These are phyloP conservation scores for Penicillium cataractarum DNA, from an alignment of 495 filamentous ascomycete genomes.

Conservation along the genomic window DNA sequence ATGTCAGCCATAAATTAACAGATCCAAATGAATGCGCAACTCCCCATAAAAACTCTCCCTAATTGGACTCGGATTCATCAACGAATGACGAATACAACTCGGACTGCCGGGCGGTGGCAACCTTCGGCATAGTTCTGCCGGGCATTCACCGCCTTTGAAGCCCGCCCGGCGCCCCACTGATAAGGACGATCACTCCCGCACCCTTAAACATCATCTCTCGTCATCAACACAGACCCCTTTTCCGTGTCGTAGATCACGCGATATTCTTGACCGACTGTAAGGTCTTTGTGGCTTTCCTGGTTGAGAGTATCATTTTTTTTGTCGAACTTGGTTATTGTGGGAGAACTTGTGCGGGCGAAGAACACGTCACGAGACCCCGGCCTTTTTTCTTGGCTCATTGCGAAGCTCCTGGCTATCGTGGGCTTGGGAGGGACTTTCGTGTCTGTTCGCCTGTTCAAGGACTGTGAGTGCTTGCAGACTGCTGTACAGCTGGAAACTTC, in stretches of 20 bases:
- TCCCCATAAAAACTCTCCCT: too few species aligned
- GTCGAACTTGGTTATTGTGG: not conserved
- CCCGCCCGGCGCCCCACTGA: constrained; percentile 29
- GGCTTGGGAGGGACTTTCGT: not conserved
- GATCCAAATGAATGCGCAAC: too few species aligned
- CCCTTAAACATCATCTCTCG: constrained; percentile 15
- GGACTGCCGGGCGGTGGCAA: not conserved
- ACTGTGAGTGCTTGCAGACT: not conserved
- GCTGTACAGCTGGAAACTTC: not conserved
- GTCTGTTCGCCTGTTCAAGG: not conserved
- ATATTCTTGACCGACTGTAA: not conserved
- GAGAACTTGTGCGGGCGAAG: not conserved
- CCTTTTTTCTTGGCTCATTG: not conserved
- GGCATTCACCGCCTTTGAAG: constrained; percentile 13
- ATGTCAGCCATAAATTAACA: too few species aligned
- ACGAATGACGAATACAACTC: not conserved
- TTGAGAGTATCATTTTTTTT: not conserved
- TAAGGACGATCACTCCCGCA: constrained; percentile 20
- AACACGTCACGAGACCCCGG: constrained; percentile 13
- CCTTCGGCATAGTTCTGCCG: constrained; percentile 18
- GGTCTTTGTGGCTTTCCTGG: not conserved
- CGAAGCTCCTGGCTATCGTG: not conserved
- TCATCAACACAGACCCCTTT: constrained; percentile 7
- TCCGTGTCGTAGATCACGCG: not conserved
- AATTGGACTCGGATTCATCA: not conserved